Evolutionary conservation across 164 flowering plant genomes (phyloP).

Genomic region (Aristolochia fimbriata): DNA sequence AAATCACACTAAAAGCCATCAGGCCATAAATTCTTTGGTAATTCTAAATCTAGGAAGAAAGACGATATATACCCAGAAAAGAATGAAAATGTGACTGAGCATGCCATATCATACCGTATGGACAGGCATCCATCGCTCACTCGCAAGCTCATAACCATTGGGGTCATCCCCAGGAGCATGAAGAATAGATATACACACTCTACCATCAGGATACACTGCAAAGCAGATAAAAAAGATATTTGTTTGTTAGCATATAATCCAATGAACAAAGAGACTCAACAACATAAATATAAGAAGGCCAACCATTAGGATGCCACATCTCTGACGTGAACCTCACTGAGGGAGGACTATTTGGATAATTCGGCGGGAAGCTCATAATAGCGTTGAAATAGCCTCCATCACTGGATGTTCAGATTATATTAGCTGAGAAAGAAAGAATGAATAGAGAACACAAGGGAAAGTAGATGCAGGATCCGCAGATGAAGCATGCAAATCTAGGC

Average conservation of each 20-base stretch:
- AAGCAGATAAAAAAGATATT: conserved; percentile 1
- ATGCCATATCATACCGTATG: conserved; percentile 53
- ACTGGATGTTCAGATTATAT: conserved; percentile 22
- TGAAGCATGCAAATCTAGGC: not conserved
- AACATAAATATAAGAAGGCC: conserved; percentile 7
- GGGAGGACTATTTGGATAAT: conserved; percentile 72
- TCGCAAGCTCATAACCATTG: conserved; percentile 94
- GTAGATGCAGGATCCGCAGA: not conserved
- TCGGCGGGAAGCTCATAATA: conserved; percentile 53
- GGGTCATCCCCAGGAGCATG: conserved; percentile 99
- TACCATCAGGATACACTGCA: conserved; percentile 84
- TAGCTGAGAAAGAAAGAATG: not conserved
- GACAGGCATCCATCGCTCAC: conserved; percentile 94
- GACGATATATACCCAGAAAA: no score
- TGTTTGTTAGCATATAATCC: not conserved
- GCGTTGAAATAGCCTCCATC: conserved; percentile 79
- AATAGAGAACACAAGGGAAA: not conserved
- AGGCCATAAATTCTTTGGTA: no score
- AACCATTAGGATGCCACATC: conserved; percentile 86
- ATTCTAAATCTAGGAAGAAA: no score
- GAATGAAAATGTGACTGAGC: no score
- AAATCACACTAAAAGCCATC: no score
- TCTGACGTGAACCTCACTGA: conserved; percentile 62
- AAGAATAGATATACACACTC: conserved; percentile 90
- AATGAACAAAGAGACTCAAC: not conserved